Evolutionary conservation across 2,329 filamentous ascomycete genomes (phyloP), one percentile per base, ranked within the genome.

Genomic region (Paecilomyces fulvus): DNA sequence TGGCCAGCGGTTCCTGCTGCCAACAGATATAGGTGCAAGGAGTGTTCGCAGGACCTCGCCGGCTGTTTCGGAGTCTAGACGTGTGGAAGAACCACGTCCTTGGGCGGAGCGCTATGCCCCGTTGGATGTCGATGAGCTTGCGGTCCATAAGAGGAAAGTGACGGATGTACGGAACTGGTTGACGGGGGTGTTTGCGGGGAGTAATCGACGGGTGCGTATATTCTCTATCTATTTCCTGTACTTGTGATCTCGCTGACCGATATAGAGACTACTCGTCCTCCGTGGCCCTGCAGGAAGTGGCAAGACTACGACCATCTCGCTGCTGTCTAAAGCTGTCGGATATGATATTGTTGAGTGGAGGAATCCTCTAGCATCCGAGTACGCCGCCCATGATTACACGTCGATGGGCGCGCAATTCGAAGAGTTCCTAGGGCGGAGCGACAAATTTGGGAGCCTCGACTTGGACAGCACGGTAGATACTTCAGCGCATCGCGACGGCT

Each of bases 71-170:
- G 60, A 62, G 7, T 60, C 61, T 3, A 46, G 65, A 6, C 75
- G 78, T 52, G 78, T 83, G 33, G 86, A 90, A 61, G 86, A 90
- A 61, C 73, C 79, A 52, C 82, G 87, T 54, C 91, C 92, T 2
- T 97, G 92, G 92, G 88, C 88, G 14, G 92, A 96, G 63, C 84
- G 86, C 63, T 97, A 90, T 71, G 86, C 83, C 1, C 92, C 92
- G 0, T 66, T 71, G 2, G 87, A 82, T 63, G 71, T 96, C 11
- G 85, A 91, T 14, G 92, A 97, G 73, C 77, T 99, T 50, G 92
- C 88, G 0, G 92, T 99, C 17, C 92, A 99, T 72, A 96, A 95
- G 77, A 94, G 84, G 65, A 99, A 99, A 71, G 89, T 97, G 5
- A 75, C 83, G 1, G 92, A 97, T 73, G 92, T 97, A 50, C 83